Base-by-base conservation (phyloP, 2,329 filamentous ascomycete species). In the Aurifilum marmelostoma region DNA sequence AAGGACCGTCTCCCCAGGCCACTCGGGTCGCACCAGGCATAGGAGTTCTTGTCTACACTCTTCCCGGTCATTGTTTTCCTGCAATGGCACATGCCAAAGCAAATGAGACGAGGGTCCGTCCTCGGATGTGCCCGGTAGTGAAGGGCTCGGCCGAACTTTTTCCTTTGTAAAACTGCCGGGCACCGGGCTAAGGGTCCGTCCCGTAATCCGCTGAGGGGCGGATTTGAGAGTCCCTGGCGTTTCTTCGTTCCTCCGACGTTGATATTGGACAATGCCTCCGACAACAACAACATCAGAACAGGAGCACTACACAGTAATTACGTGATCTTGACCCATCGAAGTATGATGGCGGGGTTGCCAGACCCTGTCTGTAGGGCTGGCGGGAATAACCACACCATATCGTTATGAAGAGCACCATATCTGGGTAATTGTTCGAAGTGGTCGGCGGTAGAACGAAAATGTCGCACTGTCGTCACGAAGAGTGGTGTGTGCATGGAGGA, bases 401-500 rank as follows among this genome's bases (percentile, higher is more conserved):
- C 24, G 50, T 4, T 16, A 24, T 54, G 50, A 14, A 27, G 12
- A 54, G 8, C n/a, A n/a, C n/a, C n/a, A 29, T 12, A 9, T 24
- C 21, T 16, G 8, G 16, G 41, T 5, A 47, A 21, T 21, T 8
- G 29, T 11, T n/a, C n/a, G n/a, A 56, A 29, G 24, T 29, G 52
- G 52, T 29, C 16, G 24, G 52, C 24, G 27, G 11, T 9, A 34
- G 24, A 6, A 27, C 2, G 7, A 29, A 18, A 12, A 32, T 16
- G n/a, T 56, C 52, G 52, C 27, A 56, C 24, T 56, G 52, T 27
- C 52, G 24, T 56, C 41, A 61, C 63, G 18, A 54, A 54, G 3
- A 62, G 37, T 24, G 39, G 3, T 34, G 34, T 34, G 34, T 34
- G 34, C 34, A 4, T 14, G 16, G 37, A 47, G 12, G 27, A 63